Evolutionary conservation across 2,329 filamentous ascomycete genomes (phyloP).

Genomic region (Xylaria sp.): DNA sequence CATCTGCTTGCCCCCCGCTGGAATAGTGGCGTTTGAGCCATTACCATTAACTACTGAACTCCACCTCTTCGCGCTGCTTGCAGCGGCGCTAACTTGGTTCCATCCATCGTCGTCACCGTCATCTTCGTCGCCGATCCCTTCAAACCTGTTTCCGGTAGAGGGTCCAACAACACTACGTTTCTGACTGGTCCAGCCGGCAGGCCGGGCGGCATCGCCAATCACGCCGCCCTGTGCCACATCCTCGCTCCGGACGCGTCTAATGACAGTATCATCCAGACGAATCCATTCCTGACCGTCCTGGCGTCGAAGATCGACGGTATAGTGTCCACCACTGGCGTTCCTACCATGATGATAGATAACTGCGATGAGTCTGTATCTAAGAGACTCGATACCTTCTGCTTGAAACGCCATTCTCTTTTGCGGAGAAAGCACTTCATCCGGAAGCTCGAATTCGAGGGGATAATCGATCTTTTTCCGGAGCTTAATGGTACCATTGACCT

Average conservation of each 20-base stretch:
- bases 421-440: slow-evolving; percentile 78
- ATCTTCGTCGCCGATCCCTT: slow-evolving; percentile 62
- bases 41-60: slow-evolving; percentile 64
- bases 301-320: slow-evolving; percentile 92
- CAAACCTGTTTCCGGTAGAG: slow-evolving; percentile 66
- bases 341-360: slow-evolving; percentile 98
- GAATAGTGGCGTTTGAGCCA: slow-evolving; percentile 46
- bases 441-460: slow-evolving; percentile 88
- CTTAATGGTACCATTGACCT: slow-evolving; percentile 79
- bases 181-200: slow-evolving; percentile 60
- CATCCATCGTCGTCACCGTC: slow-evolving; percentile 66
- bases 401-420: slow-evolving; percentile 63
- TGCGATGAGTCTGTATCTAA: slow-evolving; percentile 78
- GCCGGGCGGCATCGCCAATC: slow-evolving; percentile 65
- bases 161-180: slow-evolving; percentile 38
- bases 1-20: slow-evolving; percentile 52
- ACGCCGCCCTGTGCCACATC: slow-evolving; percentile 83
- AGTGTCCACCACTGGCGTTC: slow-evolving; percentile 92
- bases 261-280: slow-evolving; percentile 86
- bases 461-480: slow-evolving; percentile 99
- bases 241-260: slow-evolving; percentile 76
- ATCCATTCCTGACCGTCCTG: slow-evolving; percentile 97
- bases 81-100: slow-evolving; percentile 66
- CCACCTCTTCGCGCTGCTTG: slow-evolving; percentile 71
- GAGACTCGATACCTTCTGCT: slow-evolving; percentile 60